Conservation (phyloP, 2,329 filamentous ascomycete genomes). For the Talaromyces piceae region DNA sequence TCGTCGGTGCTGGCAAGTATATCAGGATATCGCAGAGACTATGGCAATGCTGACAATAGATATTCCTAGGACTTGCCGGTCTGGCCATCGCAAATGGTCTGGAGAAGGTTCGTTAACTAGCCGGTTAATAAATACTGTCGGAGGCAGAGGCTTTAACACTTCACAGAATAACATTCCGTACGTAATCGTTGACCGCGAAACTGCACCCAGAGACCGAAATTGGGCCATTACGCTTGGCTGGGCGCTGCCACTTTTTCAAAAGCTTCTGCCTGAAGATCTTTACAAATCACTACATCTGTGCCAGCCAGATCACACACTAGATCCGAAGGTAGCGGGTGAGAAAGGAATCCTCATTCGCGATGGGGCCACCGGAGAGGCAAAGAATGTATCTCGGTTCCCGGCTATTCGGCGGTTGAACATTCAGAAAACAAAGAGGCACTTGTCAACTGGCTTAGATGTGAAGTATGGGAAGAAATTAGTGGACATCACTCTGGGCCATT, state of each 20-base stretch:
- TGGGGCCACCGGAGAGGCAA: neutral
- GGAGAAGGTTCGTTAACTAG: slow-evolving; percentile 2
- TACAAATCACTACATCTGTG: slow-evolving; percentile 1
- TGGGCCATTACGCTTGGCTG: slow-evolving; percentile 7
- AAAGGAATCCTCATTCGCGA: neutral
- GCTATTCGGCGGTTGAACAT: slow-evolving; percentile 2
- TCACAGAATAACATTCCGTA: slow-evolving; percentile 3
- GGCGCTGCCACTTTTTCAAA: slow-evolving; percentile 4
- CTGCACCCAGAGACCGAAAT: slow-evolving; percentile 4
- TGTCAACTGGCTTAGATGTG: neutral
- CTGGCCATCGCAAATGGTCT: slow-evolving; percentile 5
- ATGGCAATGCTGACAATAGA: neutral
- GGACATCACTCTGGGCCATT: neutral
- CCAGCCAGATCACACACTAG: slow-evolving; percentile 2
- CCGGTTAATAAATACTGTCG: neutral
- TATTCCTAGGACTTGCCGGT: neutral
- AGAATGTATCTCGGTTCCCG: neutral
- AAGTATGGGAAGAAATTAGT: slow-evolving; percentile 5
- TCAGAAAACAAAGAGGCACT: slow-evolving; percentile 4
- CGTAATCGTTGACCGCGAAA: slow-evolving; percentile 9
- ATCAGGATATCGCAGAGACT: neutral
- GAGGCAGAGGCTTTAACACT: neutral
- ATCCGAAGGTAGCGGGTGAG: slow-evolving; percentile 1
- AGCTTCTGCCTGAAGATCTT: slow-evolving; percentile 4
- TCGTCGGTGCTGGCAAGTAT: slow-evolving; percentile 5